Percentiles rank a stretch among this genome's conserved stretches.
phyloP scores from a whole-genome alignment of 768 basidiomycete genomes.

The Tricholomella constricta region DNA sequence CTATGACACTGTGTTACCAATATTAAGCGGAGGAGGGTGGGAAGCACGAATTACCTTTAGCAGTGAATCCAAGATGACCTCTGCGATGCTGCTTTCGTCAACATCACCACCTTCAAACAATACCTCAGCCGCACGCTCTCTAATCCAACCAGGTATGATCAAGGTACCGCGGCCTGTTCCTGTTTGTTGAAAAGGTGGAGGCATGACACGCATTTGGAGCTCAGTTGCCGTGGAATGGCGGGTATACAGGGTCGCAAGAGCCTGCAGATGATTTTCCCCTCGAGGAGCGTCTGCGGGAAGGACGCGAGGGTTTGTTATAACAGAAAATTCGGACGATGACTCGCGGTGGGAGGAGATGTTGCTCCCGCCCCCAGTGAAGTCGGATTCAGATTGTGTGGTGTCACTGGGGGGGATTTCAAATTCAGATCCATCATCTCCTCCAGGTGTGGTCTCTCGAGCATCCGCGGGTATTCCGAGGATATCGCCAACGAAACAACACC shows the following conservation, averaged over 20 bases:
- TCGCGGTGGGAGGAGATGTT: constrained; percentile 48
- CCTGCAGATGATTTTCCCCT: constrained; percentile 59
- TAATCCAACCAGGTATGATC: constrained; percentile 91
- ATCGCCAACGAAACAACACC: constrained; percentile 85
- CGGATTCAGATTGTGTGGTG: constrained; percentile 65
- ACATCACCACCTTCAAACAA: constrained; percentile 89
- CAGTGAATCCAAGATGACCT: constrained; percentile 76
- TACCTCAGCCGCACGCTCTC: constrained; percentile 89
- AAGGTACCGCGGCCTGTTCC: constrained; percentile 79
- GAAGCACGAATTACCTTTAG: constrained; percentile 57
- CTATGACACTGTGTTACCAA: constrained; percentile 38
- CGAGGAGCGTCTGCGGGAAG: constrained; percentile 31
- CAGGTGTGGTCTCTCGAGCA: constrained; percentile 32
- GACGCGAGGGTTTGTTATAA: constrained; percentile 46
- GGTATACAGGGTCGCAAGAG: constrained; percentile 68
- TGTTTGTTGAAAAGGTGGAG: constrained; percentile 64
- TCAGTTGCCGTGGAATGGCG: constrained; percentile 80
- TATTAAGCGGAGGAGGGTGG: background rate
- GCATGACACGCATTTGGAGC: constrained; percentile 66
- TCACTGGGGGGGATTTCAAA: constrained; percentile 52
- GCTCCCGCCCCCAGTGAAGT: constrained; percentile 55
- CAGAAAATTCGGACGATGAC: constrained; percentile 59
- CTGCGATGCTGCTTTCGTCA: constrained; percentile 83
- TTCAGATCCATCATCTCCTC: constrained; percentile 38
- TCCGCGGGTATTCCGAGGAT: constrained; percentile 44